phyloP scores from a whole-genome alignment of 2,329 filamentous ascomycete species.

The Ceratocystis lukuohia region DNA sequence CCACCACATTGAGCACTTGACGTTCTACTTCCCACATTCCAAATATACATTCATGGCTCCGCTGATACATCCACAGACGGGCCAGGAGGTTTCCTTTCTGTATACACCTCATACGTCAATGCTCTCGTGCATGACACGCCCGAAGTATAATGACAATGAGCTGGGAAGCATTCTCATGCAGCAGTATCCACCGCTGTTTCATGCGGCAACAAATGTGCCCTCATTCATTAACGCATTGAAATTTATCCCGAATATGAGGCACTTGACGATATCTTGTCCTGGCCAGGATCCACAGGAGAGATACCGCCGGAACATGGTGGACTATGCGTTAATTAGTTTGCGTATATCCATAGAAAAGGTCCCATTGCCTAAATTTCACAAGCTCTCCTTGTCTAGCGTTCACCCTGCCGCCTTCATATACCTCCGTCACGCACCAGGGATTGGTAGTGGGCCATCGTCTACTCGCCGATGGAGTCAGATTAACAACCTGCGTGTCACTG shows the following conservation, averaged over 20 bases:
- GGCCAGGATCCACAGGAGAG: slow-evolving; percentile 55
- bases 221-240: slow-evolving; percentile 67
- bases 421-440: slow-evolving; percentile 58
- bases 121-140: slow-evolving; percentile 46
- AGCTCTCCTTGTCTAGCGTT: slow-evolving; percentile 58
- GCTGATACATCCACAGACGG: slow-evolving; percentile 64
- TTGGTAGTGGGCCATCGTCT: slow-evolving; percentile 61
- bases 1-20: slow-evolving; percentile 62
- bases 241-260: slow-evolving; percentile 53
- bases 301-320: slow-evolving; percentile 64
- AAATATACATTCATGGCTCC: slow-evolving; percentile 71
- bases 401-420: slow-evolving; percentile 67
- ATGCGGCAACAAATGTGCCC: slow-evolving; percentile 75
- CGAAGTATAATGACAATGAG: slow-evolving; percentile 68
- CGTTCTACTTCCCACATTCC: slow-evolving; percentile 63
- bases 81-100: slow-evolving; percentile 64
- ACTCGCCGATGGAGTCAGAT: slow-evolving; percentile 66
- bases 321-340: slow-evolving; percentile 78
- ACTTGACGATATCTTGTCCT: slow-evolving; percentile 64
- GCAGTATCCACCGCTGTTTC: slow-evolving; percentile 80
- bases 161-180: slow-evolving; percentile 70
- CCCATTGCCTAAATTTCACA: slow-evolving; percentile 49
- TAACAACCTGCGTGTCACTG: slow-evolving; percentile 55
- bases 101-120: slow-evolving; percentile 65
- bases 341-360: slow-evolving; percentile 70